Evolutionary conservation across 2,329 filamentous ascomycete species (phyloP), one percentile per base, ranked within the genome.

Genomic region (Raffaelea ambrosiae): DNA sequence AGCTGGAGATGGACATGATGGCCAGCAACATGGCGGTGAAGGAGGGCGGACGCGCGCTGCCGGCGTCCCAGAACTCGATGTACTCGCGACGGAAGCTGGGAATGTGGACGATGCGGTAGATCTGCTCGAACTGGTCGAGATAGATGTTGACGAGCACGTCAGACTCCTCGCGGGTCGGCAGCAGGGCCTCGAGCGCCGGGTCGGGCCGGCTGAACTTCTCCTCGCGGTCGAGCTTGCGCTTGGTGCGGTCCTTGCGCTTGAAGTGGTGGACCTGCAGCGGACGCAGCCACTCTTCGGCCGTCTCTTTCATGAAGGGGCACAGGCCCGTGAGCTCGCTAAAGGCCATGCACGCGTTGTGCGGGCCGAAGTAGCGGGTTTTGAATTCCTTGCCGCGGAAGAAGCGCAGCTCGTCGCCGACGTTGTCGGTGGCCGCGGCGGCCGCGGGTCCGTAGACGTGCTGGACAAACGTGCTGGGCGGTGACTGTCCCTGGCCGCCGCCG

Each of bases 301-400:
- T 80, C 63, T 81, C 76, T 53, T 72, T 74, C 77, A 81, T 81
- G 50, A 81, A 81, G 14, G 75, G 73, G 41, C 70, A 75, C 41
- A 81, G 66, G 3, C 77, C 77, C 3, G 73, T 73, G 55, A 77
- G 64, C 65, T 79, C 76, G 44, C 73, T 71, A 56, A 81, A 77
- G 11, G 77, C 77, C 63, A 79, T 74, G 63, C 72, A 79, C 40
- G 76, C 74, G 54, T 79, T 81, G 59, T 79, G 74, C 3, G 76
- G 76, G 2, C 77, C 76, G 55, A 75, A 78, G 58, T 80, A 81
- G 53, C 76, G 70, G 3, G 74, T 79, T 55, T 75, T 74, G 60
- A 80, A 80, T 52, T 76, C 74, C 57, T 77, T 76, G 48, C 76
- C 74, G 26, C 74, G 67, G 60, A 79, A 74, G 63, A 78, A 79